Base-by-base conservation (phyloP, 768 basidiomycete genomes). In the Cystobasidium tubakii region DNA sequence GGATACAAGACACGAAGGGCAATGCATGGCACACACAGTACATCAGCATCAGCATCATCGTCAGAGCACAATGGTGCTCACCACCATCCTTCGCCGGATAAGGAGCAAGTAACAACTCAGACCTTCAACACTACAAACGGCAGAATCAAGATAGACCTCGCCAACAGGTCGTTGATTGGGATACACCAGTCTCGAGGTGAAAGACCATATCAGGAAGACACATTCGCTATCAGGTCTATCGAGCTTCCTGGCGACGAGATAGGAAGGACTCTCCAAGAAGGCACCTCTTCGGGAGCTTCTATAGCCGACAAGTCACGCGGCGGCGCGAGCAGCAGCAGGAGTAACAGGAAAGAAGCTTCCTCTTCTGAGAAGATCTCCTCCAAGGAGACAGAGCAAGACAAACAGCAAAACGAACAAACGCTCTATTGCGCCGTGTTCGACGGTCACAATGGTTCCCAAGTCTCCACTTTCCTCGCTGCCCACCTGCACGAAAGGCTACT, bases 131-230 rank as follows among this genome's bases (percentile, higher is more conserved):
- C 69, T 31, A 25, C 54, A 7, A 53, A 71, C 1, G 69, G 69
- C n/a, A 39, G 53, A 17, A 53, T 71, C 53, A 53, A 55, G 34
- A 39, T 71, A 34, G 69, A 71, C 27, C 34, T 55, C 15, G 1
- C 69, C 7, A 55, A 60, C 21, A n/a, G 27, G 10, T 55, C 69
- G 29, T 27, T 71, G 23, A 55, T 66, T 25, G 74, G 74, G 7
- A 13, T 50, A 55, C 57, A 62, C 29, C 79, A 79, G 34, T 76
- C 77, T 9, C 65, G 79, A 10, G 79, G 79, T n/a, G 79, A 78
- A 36, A 65, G 79, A 9, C 73, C 78, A 67, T 78, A 79, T 33
- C 79, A 79, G 53, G 78, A 79, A 60, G 79, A 79, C 57, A 50
- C 75, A 10, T 78, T 63, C 29, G 29, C 75, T 9, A 73, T 78